Percentiles rank a stretch among this genome's conserved stretches.
Evolutionary conservation across 1,139 yeast species (phyloP).

Genomic region (Scheffersomyces insectosa): DNA sequence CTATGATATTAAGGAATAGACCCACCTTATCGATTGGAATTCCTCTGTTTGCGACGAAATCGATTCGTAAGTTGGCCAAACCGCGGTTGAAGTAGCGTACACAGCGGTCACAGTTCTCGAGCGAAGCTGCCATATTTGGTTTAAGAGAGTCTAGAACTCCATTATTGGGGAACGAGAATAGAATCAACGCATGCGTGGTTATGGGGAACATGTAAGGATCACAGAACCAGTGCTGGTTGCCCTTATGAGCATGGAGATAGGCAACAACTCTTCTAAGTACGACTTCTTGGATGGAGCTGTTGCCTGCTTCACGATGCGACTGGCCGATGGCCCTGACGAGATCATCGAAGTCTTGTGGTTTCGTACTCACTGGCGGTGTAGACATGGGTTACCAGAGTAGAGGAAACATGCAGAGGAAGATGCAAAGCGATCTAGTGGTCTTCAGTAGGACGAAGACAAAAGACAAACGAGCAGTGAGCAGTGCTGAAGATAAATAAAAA

Average conservation of each 20-base stretch:
- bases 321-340: slow-evolving; percentile 19
- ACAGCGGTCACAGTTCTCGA: slow-evolving; percentile 54
- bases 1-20: slow-evolving; percentile 49
- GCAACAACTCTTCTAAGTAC: slow-evolving; percentile 26
- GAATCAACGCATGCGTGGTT: slow-evolving; percentile 53
- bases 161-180: slow-evolving; percentile 58
- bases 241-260: slow-evolving; percentile 22
- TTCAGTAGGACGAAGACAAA: too few relatives aligned
- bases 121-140: slow-evolving; percentile 34
- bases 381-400: too few relatives aligned
- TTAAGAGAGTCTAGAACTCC: slow-evolving; percentile 45
- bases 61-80: slow-evolving; percentile 50
- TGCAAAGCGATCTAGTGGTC: too few relatives aligned
- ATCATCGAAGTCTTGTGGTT: slow-evolving; percentile 29
- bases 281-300: slow-evolving; percentile 26
- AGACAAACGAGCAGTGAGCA: too few relatives aligned
- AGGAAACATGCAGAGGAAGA: too few relatives aligned
- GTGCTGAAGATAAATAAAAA: too few relatives aligned
- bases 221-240: slow-evolving; percentile 55
- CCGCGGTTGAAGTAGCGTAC: slow-evolving; percentile 51
- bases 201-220: slow-evolving; percentile 48
- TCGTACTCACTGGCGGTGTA: slow-evolving; percentile 1
- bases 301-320: slow-evolving; percentile 27
- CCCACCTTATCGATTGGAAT: slow-evolving; percentile 51
- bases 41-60: slow-evolving; percentile 51